These are phyloP conservation scores for Ophiostoma ulmi DNA, from an alignment of 2,329 filamentous ascomycete genomes.

Conservation along the genomic window DNA sequence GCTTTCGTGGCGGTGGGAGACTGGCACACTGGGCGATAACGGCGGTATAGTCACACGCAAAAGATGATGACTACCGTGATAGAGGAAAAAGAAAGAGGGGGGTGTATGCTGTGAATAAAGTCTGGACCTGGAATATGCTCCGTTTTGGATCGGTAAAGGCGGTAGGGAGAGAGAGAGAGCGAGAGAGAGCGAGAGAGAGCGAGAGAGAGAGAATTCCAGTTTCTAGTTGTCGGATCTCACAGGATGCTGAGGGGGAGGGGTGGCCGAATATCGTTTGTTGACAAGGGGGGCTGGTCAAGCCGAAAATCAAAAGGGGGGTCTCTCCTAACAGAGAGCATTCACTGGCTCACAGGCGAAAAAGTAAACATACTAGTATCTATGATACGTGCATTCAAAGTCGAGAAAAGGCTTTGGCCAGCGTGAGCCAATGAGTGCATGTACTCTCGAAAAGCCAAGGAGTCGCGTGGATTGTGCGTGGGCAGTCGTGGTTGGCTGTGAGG, in stretches of 20 bases:
- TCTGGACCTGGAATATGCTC: neutral
- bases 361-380: neutral
- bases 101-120: neutral
- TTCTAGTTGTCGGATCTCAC: neutral
- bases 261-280: constrained; percentile 5
- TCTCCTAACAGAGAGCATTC: neutral
- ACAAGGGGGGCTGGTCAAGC: constrained; percentile 3
- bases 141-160: neutral
- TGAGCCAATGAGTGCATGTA: constrained; percentile 10
- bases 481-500: constrained; percentile 21
- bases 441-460: constrained; percentile 1
- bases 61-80: neutral
- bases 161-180: neutral
- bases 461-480: constrained; percentile 19
- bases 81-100: neutral
- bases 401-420: constrained; percentile 5
- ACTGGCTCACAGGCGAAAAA: neutral
- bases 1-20: neutral
- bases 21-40: neutral
- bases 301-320: constrained; percentile 4
- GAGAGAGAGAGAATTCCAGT: constrained; percentile 1
- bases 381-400: neutral
- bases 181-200: neutral
- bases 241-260: constrained; percentile 10
- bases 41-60: neutral